Evolutionary conservation across 1,139 yeast species (phyloP), one percentile per base, ranked within the genome.

Genomic region (Pichia sp.): DNA sequence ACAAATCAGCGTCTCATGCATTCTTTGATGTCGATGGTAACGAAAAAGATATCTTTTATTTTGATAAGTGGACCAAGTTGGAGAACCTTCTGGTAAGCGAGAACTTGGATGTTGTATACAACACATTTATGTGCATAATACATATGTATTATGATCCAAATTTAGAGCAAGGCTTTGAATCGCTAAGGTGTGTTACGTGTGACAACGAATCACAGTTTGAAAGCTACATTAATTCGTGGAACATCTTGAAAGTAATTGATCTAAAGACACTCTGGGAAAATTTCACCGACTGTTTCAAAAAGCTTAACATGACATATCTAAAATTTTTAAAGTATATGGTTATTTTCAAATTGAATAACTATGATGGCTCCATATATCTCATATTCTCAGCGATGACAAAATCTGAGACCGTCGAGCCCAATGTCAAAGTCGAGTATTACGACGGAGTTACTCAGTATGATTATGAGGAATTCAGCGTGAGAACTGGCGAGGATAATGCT

Each of bases 401-500:
- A 29, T 48, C 55, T 1, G 36, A 30, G 12, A 27, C 40, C 6
- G 44, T 10, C 43, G 51, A 9, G 12, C 44, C 24, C 17, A 48
- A 45, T 17, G 42, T 41, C 3, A 63, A 58, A 17, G 48, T 64
- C 14, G 56, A 58, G 10, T 52, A 55, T 29, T 56, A 42, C 42
- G 60, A 58, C 34, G 57, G 51, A 2, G 33, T 29, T 3, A 50
- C 46, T 5, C 41, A 55, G 1, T 51, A 52, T 16, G 60, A 53
- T 7, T 63, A 63, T 50, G 66, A 63, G 44, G 67, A 65, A 42
- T 63, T 64, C 51, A 52, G 53, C 12, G 55, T 65, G n/a, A 60
- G 58, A 46, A 42, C 57, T 34, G 47, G 55, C n/a, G 56, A 55
- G 14, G 55, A 58, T 17, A 51, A 57, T 4, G 52, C 61, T 6